Evolutionary conservation across 1,284 basidiomycete genomes (phyloP).

Genomic region (Puccinia horiana): DNA sequence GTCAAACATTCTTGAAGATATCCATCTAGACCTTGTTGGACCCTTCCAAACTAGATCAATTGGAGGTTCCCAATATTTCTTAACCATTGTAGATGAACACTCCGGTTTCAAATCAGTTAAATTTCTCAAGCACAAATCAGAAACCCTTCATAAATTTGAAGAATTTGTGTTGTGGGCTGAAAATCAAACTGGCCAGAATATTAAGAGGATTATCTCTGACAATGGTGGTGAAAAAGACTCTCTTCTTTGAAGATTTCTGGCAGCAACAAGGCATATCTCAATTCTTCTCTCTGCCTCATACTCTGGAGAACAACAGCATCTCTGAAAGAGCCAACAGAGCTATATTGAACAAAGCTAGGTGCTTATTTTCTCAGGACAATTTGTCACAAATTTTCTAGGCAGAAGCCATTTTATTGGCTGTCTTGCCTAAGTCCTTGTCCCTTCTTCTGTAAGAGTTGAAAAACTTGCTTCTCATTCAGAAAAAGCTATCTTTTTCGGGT

Average conservation of each 20-base stretch:
- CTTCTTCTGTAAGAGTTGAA: not conserved
- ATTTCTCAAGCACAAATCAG: not conserved
- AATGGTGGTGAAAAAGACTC: no score
- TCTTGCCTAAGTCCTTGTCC: not conserved
- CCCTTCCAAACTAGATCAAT: not conserved
- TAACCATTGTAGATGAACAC: not conserved
- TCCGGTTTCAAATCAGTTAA: not conserved
- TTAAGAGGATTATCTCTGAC: no score
- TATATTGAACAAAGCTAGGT: not conserved
- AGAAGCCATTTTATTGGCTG: not conserved
- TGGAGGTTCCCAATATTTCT: not conserved
- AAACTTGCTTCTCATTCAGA: not conserved
- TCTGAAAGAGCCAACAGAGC: not conserved
- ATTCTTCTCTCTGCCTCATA: not conserved
- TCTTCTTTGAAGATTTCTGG: not conserved
- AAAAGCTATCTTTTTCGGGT: not conserved
- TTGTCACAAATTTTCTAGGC: not conserved
- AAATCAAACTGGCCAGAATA: not conserved
- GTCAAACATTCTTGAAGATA: not conserved
- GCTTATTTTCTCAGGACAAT: not conserved
- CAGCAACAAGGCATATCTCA: not conserved
- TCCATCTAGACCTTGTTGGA: conserved; percentile 7
- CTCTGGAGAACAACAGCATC: no score
- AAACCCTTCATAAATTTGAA: not conserved
- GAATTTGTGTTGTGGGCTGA: not conserved